These are phyloP conservation scores for Amesomyces nigricolor DNA, from an alignment of 2,329 filamentous ascomycete species.

Conservation along the genomic window DNA sequence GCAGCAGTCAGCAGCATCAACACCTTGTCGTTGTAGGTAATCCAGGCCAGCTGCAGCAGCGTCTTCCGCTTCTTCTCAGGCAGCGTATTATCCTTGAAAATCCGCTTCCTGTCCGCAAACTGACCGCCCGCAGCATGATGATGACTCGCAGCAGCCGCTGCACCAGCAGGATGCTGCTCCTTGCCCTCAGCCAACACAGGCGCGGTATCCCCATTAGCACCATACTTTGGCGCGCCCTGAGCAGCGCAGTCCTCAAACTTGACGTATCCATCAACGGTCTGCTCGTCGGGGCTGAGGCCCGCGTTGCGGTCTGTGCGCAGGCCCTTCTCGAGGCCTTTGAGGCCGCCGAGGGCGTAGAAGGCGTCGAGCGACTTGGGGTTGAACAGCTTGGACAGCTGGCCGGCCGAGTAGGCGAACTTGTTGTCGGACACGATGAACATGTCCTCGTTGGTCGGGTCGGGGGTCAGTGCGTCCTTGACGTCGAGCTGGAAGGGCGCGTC, in stretches of 20 bases:
- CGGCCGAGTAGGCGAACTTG: constrained; percentile 66
- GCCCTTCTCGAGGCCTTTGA: constrained; percentile 68
- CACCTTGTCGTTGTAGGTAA: constrained; percentile 63
- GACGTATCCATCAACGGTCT: constrained; percentile 55
- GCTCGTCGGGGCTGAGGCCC: constrained; percentile 68
- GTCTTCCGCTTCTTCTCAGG: constrained; percentile 59
- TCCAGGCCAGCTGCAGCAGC: constrained; percentile 58
- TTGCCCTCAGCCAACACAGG: constrained; percentile 26
- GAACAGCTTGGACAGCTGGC: constrained; percentile 68
- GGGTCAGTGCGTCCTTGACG: constrained; percentile 53
- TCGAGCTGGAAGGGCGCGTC: constrained; percentile 19
- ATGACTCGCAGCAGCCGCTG: no score
- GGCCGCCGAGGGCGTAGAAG: constrained; percentile 68
- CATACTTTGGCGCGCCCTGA: constrained; percentile 33
- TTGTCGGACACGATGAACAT: constrained; percentile 64
- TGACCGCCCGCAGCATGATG: not conserved
- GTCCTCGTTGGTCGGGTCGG: constrained; percentile 65
- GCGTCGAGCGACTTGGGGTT: constrained; percentile 74
- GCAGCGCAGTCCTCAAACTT: constrained; percentile 59
- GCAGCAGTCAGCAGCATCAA: constrained; percentile 61
- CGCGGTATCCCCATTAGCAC: constrained; percentile 30
- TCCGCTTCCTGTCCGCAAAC: constrained; percentile 47
- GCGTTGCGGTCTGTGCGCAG: constrained; percentile 58
- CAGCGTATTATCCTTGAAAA: constrained; percentile 55
- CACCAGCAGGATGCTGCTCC: constrained; percentile 3